Base-by-base conservation (phyloP, 495 filamentous ascomycete species). In the Tuber microsphaerosporum region DNA sequence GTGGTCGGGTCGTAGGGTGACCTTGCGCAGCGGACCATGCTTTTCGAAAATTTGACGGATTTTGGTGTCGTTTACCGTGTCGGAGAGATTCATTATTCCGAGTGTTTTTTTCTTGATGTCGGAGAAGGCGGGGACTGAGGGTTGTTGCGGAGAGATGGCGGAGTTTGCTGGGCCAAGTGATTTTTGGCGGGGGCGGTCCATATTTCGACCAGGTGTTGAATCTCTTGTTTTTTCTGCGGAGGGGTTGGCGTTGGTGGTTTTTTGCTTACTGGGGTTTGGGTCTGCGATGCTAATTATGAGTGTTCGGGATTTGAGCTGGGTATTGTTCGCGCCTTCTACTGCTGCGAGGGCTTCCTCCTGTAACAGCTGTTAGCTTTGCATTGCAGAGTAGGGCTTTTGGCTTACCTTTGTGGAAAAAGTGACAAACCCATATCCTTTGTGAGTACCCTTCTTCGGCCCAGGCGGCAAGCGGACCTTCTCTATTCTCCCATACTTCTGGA, bases 391-490 rank as follows among this genome's bases (percentile, higher is more conserved):
- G 84, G 26, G 1, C 26, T 65, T 14, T 31, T 37, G 1, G 22
- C 39, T 79, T 79, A 79, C 91, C 85, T 92, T 92, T 34, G 86
- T 89, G 71, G 89, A 86, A 81, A 94, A 97, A 14, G 90, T 86
- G 46, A 99, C 85, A 79, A 92, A 97, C 16, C 88, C 92, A 69
- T 88, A 90, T 3, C 95, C 95, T 73, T 89, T 90, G 78, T 88
- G 89, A 26, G 87, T 86, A 22, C 91, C 91, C 45, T 87, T 88
- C 69, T 90, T 85, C 69, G 90, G 90, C 16, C 85, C 88, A 2
- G 89, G 88, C 3, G 87, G 84, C 31, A 97, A 85, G 22, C 90
- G 88, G 26, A 92, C 87, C 39, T 86, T 86, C 75, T 92, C 89
- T 61, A 99, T 87, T 5, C 84, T 89, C 65, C 95, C 95, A 72